phyloP scores from a whole-genome alignment of 208 protist genomes.

The Naegleria fowleri region DNA sequence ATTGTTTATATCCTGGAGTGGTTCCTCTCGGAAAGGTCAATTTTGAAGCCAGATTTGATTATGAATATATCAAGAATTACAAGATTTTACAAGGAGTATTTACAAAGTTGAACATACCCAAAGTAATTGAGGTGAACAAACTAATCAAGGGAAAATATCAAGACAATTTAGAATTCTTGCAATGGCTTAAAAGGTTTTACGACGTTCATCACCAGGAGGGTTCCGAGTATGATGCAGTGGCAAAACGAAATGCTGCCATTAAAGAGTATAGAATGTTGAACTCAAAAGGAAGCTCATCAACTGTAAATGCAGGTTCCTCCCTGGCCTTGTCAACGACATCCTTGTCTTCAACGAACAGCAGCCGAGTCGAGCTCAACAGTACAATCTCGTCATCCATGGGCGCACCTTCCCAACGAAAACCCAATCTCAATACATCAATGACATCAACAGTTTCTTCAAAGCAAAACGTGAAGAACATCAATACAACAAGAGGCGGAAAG shows the following conservation, averaged over 20 bases:
- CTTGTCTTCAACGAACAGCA: background rate
- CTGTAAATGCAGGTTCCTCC: background rate
- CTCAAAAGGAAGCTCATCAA: background rate
- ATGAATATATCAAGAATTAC: conserved; percentile 89
- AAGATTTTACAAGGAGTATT: conserved; percentile 87
- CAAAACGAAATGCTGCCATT: conserved; percentile 7
- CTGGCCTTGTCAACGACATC: background rate
- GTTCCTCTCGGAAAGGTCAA: conserved; percentile 72
- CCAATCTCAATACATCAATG: background rate
- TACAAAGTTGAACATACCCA: conserved; percentile 70
- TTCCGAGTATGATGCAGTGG: conserved; percentile 19
- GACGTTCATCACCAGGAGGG: background rate
- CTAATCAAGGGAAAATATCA: conserved; percentile 89
- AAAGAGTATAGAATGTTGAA: background rate
- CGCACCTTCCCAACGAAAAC: background rate
- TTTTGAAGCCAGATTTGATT: conserved; percentile 82
- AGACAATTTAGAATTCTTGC: conserved; percentile 90
- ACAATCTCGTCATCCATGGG: background rate
- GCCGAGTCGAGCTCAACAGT: background rate
- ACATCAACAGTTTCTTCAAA: background rate
- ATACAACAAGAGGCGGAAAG: background rate
- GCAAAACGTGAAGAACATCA: background rate
- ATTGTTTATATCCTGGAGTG: conserved; percentile 68
- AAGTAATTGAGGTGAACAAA: conserved; percentile 68
- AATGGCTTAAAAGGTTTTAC: conserved; percentile 83